Evolutionary conservation across 2,329 filamentous ascomycete species (phyloP).

Genomic region (Phialophora tarda): DNA sequence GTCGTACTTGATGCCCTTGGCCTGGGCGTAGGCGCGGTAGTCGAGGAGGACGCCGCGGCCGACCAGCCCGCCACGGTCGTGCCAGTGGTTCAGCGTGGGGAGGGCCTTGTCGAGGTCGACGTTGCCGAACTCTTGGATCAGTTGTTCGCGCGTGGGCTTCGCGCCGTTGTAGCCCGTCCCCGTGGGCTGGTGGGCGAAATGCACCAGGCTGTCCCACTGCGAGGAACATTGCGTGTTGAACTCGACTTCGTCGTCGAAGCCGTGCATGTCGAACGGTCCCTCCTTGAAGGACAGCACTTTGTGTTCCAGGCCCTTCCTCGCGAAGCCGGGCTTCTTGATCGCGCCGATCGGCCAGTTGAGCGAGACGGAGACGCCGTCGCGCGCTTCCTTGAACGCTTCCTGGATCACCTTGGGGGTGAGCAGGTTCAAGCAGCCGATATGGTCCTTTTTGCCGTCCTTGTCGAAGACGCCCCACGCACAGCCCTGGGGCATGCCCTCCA

Average conservation of each 20-base stretch:
- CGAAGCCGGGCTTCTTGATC: slow-evolving; percentile 29
- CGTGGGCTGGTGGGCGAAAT: slow-evolving; percentile 33
- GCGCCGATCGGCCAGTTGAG: slow-evolving; percentile 56
- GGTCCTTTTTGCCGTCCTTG: slow-evolving; percentile 57
- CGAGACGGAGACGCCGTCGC: slow-evolving; percentile 61
- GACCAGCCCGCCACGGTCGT: slow-evolving; percentile 49
- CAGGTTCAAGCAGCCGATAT: slow-evolving; percentile 66
- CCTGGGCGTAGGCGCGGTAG: slow-evolving; percentile 52
- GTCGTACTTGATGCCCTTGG: slow-evolving; percentile 46
- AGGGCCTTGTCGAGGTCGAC: slow-evolving; percentile 31
- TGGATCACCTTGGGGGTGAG: slow-evolving; percentile 62
- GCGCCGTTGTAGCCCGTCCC: slow-evolving; percentile 35
- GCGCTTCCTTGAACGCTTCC: slow-evolving; percentile 61
- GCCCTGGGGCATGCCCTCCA: slow-evolving; percentile 49
- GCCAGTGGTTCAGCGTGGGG: slow-evolving; percentile 44
- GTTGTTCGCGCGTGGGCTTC: slow-evolving; percentile 42
- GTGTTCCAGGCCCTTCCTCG: slow-evolving; percentile 30
- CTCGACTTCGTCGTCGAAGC: slow-evolving; percentile 53
- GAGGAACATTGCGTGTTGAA: slow-evolving; percentile 57
- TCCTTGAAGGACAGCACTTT: slow-evolving; percentile 35
- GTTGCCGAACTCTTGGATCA: slow-evolving; percentile 33
- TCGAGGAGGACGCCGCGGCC: slow-evolving; percentile 56
- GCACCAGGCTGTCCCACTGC: slow-evolving; percentile 56
- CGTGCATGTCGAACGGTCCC: slow-evolving; percentile 18
- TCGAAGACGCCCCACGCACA: slow-evolving; percentile 65